Base-by-base conservation (phyloP, 805 yeast genomes). In the Lachancea lanzarotensis region DNA sequence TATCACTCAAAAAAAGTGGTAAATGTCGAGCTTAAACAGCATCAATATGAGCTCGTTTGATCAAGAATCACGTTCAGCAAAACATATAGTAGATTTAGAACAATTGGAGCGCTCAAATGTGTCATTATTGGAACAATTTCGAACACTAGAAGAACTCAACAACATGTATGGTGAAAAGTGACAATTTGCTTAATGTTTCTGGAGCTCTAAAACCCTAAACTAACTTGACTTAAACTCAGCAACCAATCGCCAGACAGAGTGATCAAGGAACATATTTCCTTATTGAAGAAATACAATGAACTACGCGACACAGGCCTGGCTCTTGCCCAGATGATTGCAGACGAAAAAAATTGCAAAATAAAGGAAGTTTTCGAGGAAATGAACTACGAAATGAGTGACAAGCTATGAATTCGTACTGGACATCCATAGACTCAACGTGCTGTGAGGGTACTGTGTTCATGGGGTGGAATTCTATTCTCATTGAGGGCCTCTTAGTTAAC, bases 261-360 rank as follows among this genome's bases (percentile, higher is more conserved):
- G 1, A 73, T 75, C n/a, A 67, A 69, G 35, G 54, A 58, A 22
- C 87, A 83, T 51, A 78, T 82, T 19, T 55, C 59, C 22, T 68
- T 70, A 42, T 60, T 82, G 33, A 77, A 78, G 49, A 63, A 67
- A 43, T 83, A 82, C 60, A 79, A 82, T 53, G 86, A 81, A 48
- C 61, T 83, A 19, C 74, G 76, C 53, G 89, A 82, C 55, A 69
- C 72, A 1, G 84, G 86, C 0, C 54, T 80, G 43, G 71, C 74
- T 6, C 57, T 83, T 48, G 73, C 79, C 10, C 73, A 75, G 34
- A 59, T 79, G 67, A 78, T 82, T 27, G 83, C 86, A 0, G 79
- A 76, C 42, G 82, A 79, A 47, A 68, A 78, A 47, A 65, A 70
- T 20, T 63, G 74, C 22, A 66, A 72, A 37, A 56, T 76, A 4